phyloP scores from a whole-genome alignment of 257 asterid species.

The Solanum etuberosum region DNA sequence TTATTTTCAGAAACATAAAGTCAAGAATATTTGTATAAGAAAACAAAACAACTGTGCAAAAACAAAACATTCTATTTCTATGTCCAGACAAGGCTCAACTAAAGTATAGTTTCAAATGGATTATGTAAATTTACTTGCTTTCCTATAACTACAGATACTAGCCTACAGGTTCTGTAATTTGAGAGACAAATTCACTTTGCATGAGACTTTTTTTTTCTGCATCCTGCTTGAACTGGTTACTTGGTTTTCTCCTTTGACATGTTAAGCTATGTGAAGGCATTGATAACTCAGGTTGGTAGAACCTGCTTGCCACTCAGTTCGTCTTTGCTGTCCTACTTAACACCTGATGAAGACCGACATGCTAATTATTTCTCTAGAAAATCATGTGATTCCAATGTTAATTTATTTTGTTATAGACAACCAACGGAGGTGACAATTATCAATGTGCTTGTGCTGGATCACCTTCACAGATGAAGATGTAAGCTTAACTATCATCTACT shows the following conservation, averaged over 20 bases:
- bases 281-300: neutral
- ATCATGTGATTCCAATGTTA: slow-evolving; percentile 1
- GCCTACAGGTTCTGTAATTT: neutral
- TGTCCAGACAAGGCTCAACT: neutral
- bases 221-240: neutral
- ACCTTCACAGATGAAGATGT: slow-evolving; percentile 24
- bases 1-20: neutral
- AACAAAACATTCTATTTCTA: neutral
- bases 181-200: neutral
- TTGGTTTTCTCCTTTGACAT: neutral
- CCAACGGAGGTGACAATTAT: slow-evolving; percentile 4
- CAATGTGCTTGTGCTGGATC: slow-evolving; percentile 16
- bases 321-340: neutral
- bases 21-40: neutral
- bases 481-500: neutral
- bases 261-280: neutral
- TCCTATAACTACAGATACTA: neutral
- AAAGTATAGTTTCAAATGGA: neutral
- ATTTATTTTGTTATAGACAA: slow-evolving; percentile 23
- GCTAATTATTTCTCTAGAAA: neutral
- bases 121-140: neutral
- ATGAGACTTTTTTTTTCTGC: neutral
- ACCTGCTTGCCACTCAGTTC: neutral
- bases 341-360: neutral
- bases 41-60: neutral